Evolutionary conservation across 2,329 filamentous ascomycete species (phyloP), one percentile per base, ranked within the genome.

Genomic region (Colletotrichum tropicale): DNA sequence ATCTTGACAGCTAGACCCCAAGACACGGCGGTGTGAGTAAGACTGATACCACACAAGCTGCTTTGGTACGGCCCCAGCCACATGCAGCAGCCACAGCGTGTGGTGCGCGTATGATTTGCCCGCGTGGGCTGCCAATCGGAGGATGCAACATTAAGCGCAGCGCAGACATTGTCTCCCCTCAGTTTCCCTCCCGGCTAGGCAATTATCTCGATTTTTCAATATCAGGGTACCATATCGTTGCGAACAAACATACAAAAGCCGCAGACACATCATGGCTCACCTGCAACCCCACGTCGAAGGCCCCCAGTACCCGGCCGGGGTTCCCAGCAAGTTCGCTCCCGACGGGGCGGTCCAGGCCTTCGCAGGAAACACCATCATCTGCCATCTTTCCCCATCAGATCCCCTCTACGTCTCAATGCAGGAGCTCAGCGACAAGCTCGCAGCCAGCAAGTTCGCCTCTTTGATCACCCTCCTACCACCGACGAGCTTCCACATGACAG

Each of bases 401-500:
- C 30, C 55, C 4, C 72, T 81, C 3, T 79, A 80, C 72, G 66
- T 24, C 8, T 77, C 77, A 4, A 67, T 82, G 43, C 73, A 78
- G 15, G 24, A 38, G 12, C 78, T 81, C 28, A 61, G 79, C 73
- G 28, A 66, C 13, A 77, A 77, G 32, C 77, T 82, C 4, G 38
- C 69, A 30, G n/a, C 60, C 10, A 74, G 75, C 69, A 71, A 76
- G 9, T 70, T 80, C n/a, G 26, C 77, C 2, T 16, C 60, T 9
- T 70, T 80, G 13, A 76, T 78, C 58, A 64, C 78, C 15, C 72
- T 81, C 18, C 78, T 82, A 3, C 79, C 79, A 13, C 71, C 79
- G 2, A 26, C 74, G 12, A 80, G 79, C 75, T 81, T 79, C 78
- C 81, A 81, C 77, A 80, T 81, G 79, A 80, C 81, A 28, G 61